These are phyloP conservation scores for Diplocarpon rosae DNA, from an alignment of 2,329 filamentous ascomycete genomes.

Conservation along the genomic window DNA sequence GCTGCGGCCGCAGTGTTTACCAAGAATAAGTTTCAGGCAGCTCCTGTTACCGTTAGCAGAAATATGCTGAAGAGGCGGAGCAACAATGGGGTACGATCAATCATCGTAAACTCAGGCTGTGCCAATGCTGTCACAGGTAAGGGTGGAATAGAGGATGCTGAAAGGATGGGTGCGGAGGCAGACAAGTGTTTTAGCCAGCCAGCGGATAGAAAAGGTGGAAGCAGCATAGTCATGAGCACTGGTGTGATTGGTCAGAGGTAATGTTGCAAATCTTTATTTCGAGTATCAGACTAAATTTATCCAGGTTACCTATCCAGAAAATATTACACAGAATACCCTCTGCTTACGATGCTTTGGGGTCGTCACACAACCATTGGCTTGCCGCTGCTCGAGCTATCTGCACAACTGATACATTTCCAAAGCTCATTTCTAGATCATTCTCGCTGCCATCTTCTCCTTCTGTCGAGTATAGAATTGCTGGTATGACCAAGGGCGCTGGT, in stretches of 20 bases:
- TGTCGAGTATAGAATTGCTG: slow-evolving; percentile 72
- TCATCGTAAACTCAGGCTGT: slow-evolving; percentile 91
- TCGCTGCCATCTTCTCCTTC: slow-evolving; percentile 68
- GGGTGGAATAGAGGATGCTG: slow-evolving; percentile 79
- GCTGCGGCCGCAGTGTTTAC: slow-evolving; percentile 89
- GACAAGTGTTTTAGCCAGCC: slow-evolving; percentile 51
- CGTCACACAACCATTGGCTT: slow-evolving; percentile 78
- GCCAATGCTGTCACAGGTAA: slow-evolving; percentile 94
- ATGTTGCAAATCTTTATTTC: not conserved
- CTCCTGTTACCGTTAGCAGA: slow-evolving; percentile 78
- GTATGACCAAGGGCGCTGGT: slow-evolving; percentile 94
- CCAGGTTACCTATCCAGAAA: slow-evolving; percentile 72
- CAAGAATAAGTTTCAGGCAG: slow-evolving; percentile 96
- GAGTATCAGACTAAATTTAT: slow-evolving; percentile 9
- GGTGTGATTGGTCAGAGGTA: slow-evolving; percentile 92
- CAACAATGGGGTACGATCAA: slow-evolving; percentile 62
- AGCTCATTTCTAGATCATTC: slow-evolving; percentile 79
- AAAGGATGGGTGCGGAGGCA: slow-evolving; percentile 68
- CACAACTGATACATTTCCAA: slow-evolving; percentile 97
- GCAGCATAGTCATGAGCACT: slow-evolving; percentile 94
- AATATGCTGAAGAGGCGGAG: slow-evolving; percentile 55
- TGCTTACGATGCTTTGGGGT: slow-evolving; percentile 60
- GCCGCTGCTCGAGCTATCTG: slow-evolving; percentile 82
- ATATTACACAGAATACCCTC: slow-evolving; percentile 74
- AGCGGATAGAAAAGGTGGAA: slow-evolving; percentile 36